Base-by-base conservation (phyloP, 2,329 filamentous ascomycete genomes). In the Rhytidhysteron rufulum region DNA sequence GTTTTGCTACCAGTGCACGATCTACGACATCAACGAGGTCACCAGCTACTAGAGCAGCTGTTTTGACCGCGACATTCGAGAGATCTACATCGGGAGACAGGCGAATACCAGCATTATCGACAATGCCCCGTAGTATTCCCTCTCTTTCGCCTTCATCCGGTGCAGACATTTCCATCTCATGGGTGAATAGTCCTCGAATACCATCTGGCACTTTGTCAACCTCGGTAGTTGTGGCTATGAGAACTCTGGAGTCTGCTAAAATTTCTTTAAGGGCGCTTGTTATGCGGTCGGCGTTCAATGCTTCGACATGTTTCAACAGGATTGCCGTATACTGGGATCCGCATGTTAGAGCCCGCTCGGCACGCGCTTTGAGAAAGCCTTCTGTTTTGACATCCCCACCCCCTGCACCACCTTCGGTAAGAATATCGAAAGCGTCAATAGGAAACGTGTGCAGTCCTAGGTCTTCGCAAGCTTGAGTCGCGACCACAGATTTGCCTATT, bases 1-100 rank as follows among this genome's bases (percentile, higher is more conserved):
- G 79, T 47, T 86, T 82, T 5, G 88, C 88, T 9, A 91, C 82
- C 1, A 88, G 73, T 1, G 93, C 93, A 34, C 93, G 81, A 57
- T 96, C 90, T 22, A 96, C 88, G 0, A 98, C 91, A 58, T 98
- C 93, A 2, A 95, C 85, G 8, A 98, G 71, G 60, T 98, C 91
- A 11, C 90, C 93, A 16, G 93, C 93, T 3, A 98, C 93, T 6
- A 98, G 74, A 2, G 93, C 93, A 5, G 93, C 93, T 7, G 93
- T 98, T 71, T 97, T 97, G 37, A 98, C 77, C 1, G 93, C 93
- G 13, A 98, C 83, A 8, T 84, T 82, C 46, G 82, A 79, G 4
- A 98, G 74, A 41, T 96, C 89, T 3, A 96, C 88, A 37, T 90
- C 85, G 0, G 85, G 79, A 15, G 90, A 86, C 2, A 96, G 69